phyloP scores from a whole-genome alignment of 2,329 filamentous ascomycete species.

The Xylariaceae sp. region DNA sequence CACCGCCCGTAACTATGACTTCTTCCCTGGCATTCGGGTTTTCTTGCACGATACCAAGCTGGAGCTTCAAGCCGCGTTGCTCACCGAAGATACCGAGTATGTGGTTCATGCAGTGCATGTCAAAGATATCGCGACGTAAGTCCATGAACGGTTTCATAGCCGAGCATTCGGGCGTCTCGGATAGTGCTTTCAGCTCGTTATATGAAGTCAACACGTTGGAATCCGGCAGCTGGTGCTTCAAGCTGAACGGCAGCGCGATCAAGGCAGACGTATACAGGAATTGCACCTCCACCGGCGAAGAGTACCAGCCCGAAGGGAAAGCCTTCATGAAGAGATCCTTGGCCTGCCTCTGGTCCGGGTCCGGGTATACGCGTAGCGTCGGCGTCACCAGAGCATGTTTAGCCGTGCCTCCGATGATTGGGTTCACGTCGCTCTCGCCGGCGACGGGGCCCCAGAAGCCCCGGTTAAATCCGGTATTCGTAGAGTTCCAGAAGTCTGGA shows the following conservation, averaged over 20 bases:
- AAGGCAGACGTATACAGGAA: background rate
- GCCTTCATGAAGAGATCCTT: background rate
- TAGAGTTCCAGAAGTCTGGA: no score
- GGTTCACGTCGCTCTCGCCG: background rate
- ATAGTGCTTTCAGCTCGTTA: background rate
- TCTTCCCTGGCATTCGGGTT: background rate
- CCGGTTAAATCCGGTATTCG: no score
- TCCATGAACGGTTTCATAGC: background rate
- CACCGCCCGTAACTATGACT: background rate
- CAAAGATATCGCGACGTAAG: constrained; percentile 1
- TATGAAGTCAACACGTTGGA: background rate
- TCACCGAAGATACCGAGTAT: constrained; percentile 9
- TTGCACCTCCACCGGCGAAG: background rate
- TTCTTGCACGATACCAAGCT: constrained; percentile 15
- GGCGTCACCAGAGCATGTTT: background rate
- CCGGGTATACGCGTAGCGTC: background rate
- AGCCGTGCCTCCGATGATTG: background rate
- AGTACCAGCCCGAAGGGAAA: constrained; percentile 1
- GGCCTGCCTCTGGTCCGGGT: background rate
- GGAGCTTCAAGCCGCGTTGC: constrained; percentile 2
- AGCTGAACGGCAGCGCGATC: constrained; percentile 3
- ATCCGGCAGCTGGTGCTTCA: constrained; percentile 5
- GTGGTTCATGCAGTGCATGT: background rate
- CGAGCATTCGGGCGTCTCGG: background rate
- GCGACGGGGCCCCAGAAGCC: no score